Evolutionary conservation across 768 basidiomycete species (phyloP).

Genomic region (Rickenella mellea): DNA sequence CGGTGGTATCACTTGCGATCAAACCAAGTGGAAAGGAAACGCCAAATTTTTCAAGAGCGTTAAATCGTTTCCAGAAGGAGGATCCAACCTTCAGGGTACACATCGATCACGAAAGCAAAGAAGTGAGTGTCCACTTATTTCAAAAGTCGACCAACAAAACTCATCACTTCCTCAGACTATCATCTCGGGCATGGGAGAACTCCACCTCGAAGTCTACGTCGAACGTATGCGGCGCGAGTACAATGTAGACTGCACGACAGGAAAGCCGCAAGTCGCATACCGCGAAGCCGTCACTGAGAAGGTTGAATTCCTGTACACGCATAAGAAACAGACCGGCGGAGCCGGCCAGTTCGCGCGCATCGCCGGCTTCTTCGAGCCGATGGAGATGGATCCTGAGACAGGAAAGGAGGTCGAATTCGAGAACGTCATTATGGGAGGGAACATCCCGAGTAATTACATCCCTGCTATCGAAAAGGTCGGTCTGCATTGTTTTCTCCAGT

Average conservation of each 20-base stretch:
- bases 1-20: slow-evolving; percentile 92
- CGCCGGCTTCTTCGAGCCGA: slow-evolving; percentile 83
- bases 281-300: slow-evolving; percentile 86
- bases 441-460: slow-evolving; percentile 84
- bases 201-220: slow-evolving; percentile 97
- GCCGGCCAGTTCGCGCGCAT: slow-evolving; percentile 95
- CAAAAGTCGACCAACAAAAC: neutral
- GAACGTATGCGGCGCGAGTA: slow-evolving; percentile 99
- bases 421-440: slow-evolving; percentile 84
- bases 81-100: slow-evolving; percentile 99
- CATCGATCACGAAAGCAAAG: slow-evolving; percentile 87
- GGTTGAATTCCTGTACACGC: slow-evolving; percentile 80
- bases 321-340: slow-evolving; percentile 98
- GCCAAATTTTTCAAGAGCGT: slow-evolving; percentile 92
- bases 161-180: slow-evolving; percentile 58
- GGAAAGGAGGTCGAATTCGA: slow-evolving; percentile 82
- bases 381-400: slow-evolving; percentile 56
- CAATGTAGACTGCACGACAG: slow-evolving; percentile 84
- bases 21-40: slow-evolving; percentile 88
- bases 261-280: slow-evolving; percentile 94
- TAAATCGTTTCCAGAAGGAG: slow-evolving; percentile 97
- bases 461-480: slow-evolving; percentile 89
- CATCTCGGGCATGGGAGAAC: slow-evolving; percentile 98
- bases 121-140: slow-evolving; percentile 38
- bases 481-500: slow-evolving; percentile 2